A percentile compares a stretch with the other conserved stretches of the same genome.
phyloP scores from a whole-genome alignment of 192 early-diverging fungal species.

The Entomortierella parvispora region DNA sequence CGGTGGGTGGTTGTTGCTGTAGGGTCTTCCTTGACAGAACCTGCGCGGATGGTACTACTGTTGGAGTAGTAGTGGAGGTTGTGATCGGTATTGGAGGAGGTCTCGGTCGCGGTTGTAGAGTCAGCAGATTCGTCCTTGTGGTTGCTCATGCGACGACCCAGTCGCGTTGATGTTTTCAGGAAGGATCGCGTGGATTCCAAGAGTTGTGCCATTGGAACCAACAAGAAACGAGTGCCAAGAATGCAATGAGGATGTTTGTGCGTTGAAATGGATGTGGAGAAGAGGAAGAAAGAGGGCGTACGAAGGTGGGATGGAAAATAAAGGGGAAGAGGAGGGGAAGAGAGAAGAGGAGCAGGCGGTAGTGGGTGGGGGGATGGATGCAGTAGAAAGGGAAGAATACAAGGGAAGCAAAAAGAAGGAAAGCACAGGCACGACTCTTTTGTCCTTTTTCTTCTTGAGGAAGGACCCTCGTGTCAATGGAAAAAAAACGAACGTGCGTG shows the following conservation, averaged over 20 bases:
- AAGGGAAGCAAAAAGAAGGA: neutral
- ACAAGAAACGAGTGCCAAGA: neutral
- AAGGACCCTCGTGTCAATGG: too few relatives aligned
- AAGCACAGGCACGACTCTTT: too few relatives aligned
- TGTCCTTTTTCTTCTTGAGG: too few relatives aligned
- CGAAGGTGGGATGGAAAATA: neutral
- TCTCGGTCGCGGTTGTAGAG: conserved; percentile 10
- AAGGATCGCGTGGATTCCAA: conserved; percentile 39
- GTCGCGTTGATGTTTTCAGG: conserved; percentile 34
- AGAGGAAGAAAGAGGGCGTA: neutral
- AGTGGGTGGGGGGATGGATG: neutral
- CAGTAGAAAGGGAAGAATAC: conserved; percentile 1
- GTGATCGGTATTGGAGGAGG: too few relatives aligned
- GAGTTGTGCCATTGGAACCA: conserved; percentile 23
- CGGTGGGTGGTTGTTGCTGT: neutral
- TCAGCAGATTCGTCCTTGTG: conserved; percentile 13
- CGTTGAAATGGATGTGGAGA: neutral
- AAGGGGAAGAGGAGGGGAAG: neutral
- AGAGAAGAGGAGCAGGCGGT: conserved; percentile 2
- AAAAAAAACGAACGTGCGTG: too few relatives aligned
- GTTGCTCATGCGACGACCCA: conserved; percentile 37
- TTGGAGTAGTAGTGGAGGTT: conserved; percentile 9
- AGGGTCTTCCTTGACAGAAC: neutral
- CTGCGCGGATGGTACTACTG: neutral
- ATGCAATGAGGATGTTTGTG: neutral